Evolutionary conservation across 345 rosid species (phyloP), one percentile per base, ranked within the genome.

Genomic region (Euphorbia tirucalli): DNA sequence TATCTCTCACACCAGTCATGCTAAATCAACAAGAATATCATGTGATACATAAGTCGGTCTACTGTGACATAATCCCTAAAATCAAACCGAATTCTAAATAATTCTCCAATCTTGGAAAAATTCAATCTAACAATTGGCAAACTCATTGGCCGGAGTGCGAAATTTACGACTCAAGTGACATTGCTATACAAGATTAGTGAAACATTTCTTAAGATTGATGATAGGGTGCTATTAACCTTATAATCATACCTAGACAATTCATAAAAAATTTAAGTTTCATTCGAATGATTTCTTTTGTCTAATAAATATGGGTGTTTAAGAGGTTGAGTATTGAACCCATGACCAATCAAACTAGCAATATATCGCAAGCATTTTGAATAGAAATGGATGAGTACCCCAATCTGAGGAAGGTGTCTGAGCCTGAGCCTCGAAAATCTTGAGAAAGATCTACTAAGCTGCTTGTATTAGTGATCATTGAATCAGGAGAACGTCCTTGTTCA

Each of bases 311-410:
- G n/a, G n/a, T n/a, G n/a, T n/a, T n/a, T n/a, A n/a, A n/a, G n/a
- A n/a, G n/a, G n/a, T n/a, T n/a, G n/a, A n/a, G n/a, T n/a, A n/a
- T n/a, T n/a, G n/a, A n/a, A n/a, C n/a, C n/a, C n/a, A n/a, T n/a
- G n/a, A n/a, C n/a, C n/a, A n/a, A n/a, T n/a, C n/a, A n/a, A n/a
- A n/a, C n/a, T n/a, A n/a, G n/a, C n/a, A n/a, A n/a, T n/a, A n/a
- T 8, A 18, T 13, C 18, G 56, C 35, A 56, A 22, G 65, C 10
- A 19, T 43, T 32, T 27, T 50, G 24, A 50, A 28, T 14, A 44
- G 6, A 46, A 67, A n/a, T n/a, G n/a, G n/a, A 9, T 25, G 43
- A 37, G 77, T 37, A 84, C 84, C 84, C 83, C 74, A 84, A 61
- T 69, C 59, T 78, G 49, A 83, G 83, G 19, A 65, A 81, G 61